These are phyloP conservation scores for Colletotrichum tabaci DNA, from an alignment of 2,329 filamentous ascomycete genomes.

Conservation along the genomic window DNA sequence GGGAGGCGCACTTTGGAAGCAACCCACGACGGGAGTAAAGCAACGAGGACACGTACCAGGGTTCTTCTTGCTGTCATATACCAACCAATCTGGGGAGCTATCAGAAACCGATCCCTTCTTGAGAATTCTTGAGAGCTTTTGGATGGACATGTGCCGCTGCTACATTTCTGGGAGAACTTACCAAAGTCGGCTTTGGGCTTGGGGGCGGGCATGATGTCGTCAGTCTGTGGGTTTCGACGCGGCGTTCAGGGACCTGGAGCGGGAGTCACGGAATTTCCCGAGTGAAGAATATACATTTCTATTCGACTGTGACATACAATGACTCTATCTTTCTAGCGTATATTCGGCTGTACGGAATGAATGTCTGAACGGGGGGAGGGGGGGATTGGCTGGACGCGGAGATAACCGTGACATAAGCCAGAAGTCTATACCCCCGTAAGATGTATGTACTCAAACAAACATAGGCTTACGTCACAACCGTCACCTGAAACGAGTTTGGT, in stretches of 20 bases:
- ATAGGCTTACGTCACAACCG: background rate
- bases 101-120: too few species aligned
- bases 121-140: background rate
- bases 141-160: background rate
- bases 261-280: background rate
- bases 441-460: background rate
- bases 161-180: background rate
- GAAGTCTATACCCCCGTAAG: background rate
- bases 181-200: background rate
- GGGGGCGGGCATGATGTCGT: background rate
- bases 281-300: background rate
- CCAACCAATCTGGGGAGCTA: background rate
- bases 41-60: background rate
- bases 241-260: background rate
- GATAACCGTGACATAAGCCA: background rate
- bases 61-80: background rate
- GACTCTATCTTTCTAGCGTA: background rate
- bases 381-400: too few species aligned
- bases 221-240: background rate
- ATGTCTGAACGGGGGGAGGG: too few species aligned
- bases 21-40: background rate
- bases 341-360: too few species aligned
- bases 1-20: background rate
- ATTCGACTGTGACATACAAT: background rate
- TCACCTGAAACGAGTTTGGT: background rate